Evolutionary conservation across 768 basidiomycete species (phyloP).

Genomic region (Kwoniella dejecticola): DNA sequence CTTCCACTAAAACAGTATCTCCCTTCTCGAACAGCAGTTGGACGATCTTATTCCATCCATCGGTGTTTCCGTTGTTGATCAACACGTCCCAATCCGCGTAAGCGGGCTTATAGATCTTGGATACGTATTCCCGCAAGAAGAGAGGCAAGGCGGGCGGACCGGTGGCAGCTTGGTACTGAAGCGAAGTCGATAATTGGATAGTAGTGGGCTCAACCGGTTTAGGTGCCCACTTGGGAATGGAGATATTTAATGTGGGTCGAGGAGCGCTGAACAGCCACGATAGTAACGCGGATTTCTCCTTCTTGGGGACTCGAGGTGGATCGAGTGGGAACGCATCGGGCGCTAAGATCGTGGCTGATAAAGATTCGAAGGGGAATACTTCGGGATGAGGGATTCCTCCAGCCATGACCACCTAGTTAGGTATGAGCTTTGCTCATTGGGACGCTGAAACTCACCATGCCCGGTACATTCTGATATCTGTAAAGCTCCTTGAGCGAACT

Average conservation of each 20-base stretch:
- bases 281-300: conserved; percentile 39
- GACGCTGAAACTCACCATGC: conserved; percentile 46
- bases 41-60: conserved; percentile 64
- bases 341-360: conserved; percentile 64
- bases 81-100: conserved; percentile 66
- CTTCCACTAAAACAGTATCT: conserved; percentile 59
- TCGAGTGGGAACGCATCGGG: conserved; percentile 61
- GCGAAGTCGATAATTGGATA: conserved; percentile 65
- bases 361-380: conserved; percentile 65
- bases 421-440: too few relatives aligned
- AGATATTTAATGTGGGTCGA: conserved; percentile 59
- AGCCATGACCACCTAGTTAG: conserved; percentile 61
- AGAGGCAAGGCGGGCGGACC: conserved; percentile 65
- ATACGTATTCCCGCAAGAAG: conserved; percentile 65
- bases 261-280: conserved; percentile 48
- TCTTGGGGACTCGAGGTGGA: conserved; percentile 42
- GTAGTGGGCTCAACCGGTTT: conserved; percentile 58
- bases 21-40: conserved; percentile 60
- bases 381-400: conserved; percentile 71
- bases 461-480: conserved; percentile 64
- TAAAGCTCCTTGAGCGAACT: conserved; percentile 71
- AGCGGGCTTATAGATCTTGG: conserved; percentile 59
- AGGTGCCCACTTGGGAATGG: conserved; percentile 66
- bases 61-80: conserved; percentile 55
- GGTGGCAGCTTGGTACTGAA: conserved; percentile 69